These are phyloP conservation scores for Voacanga thouarsii DNA, from an alignment of 257 asterid genomes.

Conservation along the genomic window DNA sequence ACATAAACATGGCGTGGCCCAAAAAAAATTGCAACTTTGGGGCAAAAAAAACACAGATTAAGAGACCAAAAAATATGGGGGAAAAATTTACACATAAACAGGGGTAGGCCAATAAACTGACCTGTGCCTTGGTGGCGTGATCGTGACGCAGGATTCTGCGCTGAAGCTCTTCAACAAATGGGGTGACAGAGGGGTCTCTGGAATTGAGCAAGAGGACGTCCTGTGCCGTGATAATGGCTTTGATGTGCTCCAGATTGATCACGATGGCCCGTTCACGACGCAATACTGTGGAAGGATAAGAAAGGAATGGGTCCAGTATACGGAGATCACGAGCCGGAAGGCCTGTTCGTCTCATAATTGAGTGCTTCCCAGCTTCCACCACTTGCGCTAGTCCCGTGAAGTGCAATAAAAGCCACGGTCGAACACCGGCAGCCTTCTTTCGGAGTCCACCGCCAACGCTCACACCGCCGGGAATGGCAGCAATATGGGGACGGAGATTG, in stretches of 20 bases:
- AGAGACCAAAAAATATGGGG: too few relatives aligned
- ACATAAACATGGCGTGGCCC: too few relatives aligned
- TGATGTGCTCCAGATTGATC: conserved; percentile 88
- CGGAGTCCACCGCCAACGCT: conserved; percentile 41
- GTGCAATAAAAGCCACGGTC: conserved; percentile 82
- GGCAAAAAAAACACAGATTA: too few relatives aligned
- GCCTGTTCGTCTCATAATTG: conserved; percentile 93
- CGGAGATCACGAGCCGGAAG: conserved; percentile 97
- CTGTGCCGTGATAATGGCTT: conserved; percentile 92
- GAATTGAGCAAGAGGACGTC: conserved; percentile 83
- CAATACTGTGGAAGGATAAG: conserved; percentile 82
- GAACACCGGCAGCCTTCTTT: conserved; percentile 76
- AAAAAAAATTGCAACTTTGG: too few relatives aligned
- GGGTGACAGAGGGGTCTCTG: conserved; percentile 79
- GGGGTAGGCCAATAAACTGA: conserved; percentile 4
- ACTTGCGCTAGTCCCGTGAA: conserved; percentile 77
- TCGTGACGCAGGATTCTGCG: conserved; percentile 69
- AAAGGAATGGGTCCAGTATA: conserved; percentile 77
- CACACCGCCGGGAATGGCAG: conserved; percentile 25
- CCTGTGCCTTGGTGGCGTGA: conserved; percentile 79
- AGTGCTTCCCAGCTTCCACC: conserved; percentile 88
- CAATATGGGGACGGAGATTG: conserved; percentile 28
- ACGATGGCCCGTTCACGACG: conserved; percentile 96
- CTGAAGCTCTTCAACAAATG: conserved; percentile 84
- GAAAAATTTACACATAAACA: not conserved